A percentile compares a stretch with the other conserved stretches of the same genome.
Conservation (phyloP, 208 protist genomes). For the Leptomonas pyrrhocoris region DNA sequence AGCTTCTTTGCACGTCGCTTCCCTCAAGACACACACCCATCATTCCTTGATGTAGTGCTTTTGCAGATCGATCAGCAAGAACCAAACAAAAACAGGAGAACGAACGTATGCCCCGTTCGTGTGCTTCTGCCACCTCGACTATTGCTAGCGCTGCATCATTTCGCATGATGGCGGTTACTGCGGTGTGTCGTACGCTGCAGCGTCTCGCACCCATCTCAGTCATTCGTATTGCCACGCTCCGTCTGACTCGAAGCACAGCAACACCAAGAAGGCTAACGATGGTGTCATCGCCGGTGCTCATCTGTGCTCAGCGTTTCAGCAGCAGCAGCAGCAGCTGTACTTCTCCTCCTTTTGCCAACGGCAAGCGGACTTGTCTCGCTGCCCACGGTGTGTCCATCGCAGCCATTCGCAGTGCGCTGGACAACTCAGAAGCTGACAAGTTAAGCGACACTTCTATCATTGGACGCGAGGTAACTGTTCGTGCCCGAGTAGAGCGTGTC, state of each 20-base stretch:
- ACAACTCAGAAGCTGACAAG: not conserved
- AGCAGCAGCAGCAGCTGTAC: not conserved
- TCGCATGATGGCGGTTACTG: not conserved
- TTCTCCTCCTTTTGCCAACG: not conserved
- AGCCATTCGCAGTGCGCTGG: slow-evolving; percentile 10
- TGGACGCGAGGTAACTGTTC: slow-evolving; percentile 32
- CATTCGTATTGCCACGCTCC: not conserved
- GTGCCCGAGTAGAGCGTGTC: slow-evolving; percentile 58
- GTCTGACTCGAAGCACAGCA: no score
- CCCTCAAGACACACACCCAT: no score
- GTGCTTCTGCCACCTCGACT: not conserved
- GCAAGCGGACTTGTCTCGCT: not conserved
- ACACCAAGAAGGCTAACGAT: no score
- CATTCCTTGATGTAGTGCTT: no score
- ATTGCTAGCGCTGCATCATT: not conserved
- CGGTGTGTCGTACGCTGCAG: not conserved
- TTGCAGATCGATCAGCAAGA: no score
- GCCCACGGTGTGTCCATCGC: slow-evolving; percentile 29
- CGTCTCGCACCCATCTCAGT: not conserved
- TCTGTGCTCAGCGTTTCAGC: not conserved
- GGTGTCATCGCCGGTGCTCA: not conserved
- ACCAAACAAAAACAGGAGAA: no score
- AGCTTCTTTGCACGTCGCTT: no score
- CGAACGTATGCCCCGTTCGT: not conserved
- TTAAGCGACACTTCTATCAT: not conserved